Base-by-base conservation (phyloP, 83 land plant species). In the Picea engelmannii region DNA sequence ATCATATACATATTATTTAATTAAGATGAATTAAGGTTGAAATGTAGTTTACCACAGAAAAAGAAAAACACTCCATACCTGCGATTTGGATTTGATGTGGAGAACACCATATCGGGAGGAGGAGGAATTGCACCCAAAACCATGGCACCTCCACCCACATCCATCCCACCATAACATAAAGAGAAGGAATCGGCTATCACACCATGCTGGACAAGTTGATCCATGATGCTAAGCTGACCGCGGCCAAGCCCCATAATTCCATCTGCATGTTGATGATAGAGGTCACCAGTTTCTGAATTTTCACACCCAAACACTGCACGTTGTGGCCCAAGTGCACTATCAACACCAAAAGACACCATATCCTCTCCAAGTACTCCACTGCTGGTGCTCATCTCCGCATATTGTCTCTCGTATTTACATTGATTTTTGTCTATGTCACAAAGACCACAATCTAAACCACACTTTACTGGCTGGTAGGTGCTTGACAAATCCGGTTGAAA, bases 181-280 rank as follows among this genome's bases (percentile, higher is more conserved):
- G 99, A 97, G 80, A 97, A 97, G 9, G 95, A 90, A 81, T 96
- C 88, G 71, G 85, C 86, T 83, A 97, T 96, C 11, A 86, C 93
- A 78, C 90, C 90, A 71, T 88, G 84, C 6, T 88, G 91, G 64
- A 97, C 99, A 79, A 97, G 98, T 85, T 97, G 99, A 82, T 97
- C 99, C 86, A 97, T 84, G 66, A 97, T 86, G 79, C 99, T 97
- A 52, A 96, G 94, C n/a, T 83, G 91, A 65, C 99, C 99, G 62
- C 99, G 91, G 20, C 99, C 99, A 76, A 97, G 84, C 24, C 99
- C 99, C 93, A 97, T 96, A 31, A 97, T 97, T n/a, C 99, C 99
- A 91, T 97, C 99, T 87, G 99, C 99, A 81, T 86, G 92, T 80
- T 97, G 99, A 81, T 87, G 88, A 81, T 87, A 94, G 49, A 97